Evolutionary conservation across 768 basidiomycete genomes (phyloP), one percentile per base, ranked within the genome.

Genomic region (Vishniacozyma victoriae): DNA sequence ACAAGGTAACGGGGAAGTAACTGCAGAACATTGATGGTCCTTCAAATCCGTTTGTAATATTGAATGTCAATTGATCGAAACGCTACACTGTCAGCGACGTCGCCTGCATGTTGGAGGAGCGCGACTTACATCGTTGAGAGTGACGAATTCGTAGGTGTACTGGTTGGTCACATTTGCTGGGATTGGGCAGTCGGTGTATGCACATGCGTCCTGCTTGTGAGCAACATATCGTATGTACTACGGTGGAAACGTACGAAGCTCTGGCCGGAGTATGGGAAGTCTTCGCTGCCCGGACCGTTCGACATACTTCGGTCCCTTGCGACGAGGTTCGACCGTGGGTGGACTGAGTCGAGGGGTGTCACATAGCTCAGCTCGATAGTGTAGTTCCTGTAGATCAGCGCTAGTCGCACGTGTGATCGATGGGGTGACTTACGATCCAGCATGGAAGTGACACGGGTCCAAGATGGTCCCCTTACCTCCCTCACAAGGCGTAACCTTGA

Each of bases 41-140:
- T 19, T 37, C 44, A 2, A 56, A 15, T 1, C 61, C 58, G 23
- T 59, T 50, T 2, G 61, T 63, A 25, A 51, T 46, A 24, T 59
- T 59, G 38, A 59, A 63, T 16, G 55, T 55, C 15, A 63, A 41
- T 23, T 50, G 49, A 36, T 63, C 58, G 36, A 63, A 59, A 1
- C 48, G 54, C 50, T 58, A 25, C 26, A 22, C 41, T n/a, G n/a
- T n/a, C n/a, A n/a, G n/a, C n/a, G n/a, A n/a, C n/a, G n/a, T n/a
- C n/a, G n/a, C n/a, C n/a, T n/a, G n/a, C n/a, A n/a, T n/a, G n/a
- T n/a, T n/a, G n/a, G n/a, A n/a, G 7, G 13, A n/a, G 19, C 20
- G 3, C 12, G 5, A 39, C 54, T 37, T 27, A 56, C 54, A 14
- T 39, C 48, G 37, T 56, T 48, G n/a, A 37, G 19, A 18, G 50